Base-by-base conservation (phyloP, 2,329 filamentous ascomycete genomes). In the Trichoderma endophyticum region DNA sequence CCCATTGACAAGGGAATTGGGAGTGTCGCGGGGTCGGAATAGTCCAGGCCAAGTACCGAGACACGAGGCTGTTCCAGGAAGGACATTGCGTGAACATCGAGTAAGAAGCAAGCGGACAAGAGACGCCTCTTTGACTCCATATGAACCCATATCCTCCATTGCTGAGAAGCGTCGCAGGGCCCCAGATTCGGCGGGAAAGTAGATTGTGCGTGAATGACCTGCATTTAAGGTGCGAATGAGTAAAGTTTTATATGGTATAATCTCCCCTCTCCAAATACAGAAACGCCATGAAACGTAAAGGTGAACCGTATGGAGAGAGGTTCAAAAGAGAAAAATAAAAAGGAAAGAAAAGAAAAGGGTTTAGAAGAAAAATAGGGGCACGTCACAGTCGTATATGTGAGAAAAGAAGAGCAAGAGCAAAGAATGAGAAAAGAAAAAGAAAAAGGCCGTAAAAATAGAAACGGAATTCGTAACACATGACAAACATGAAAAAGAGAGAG, bases 81-180 rank as follows among this genome's bases (percentile, higher is more conserved):
- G 73, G 85, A 81, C 73, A 86, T 84, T 76, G 86, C 84, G 73
- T 89, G 88, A 7, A 85, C 82, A 76, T 90, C 88, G 71, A 88
- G 80, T 68, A 88, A 79, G 78, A 89, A 88, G 79, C 87, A 90
- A 15, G 84, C 85, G 39, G 85, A 82, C n/a, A 89, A 80, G 32
- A 90, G 82, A 56, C 88, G 85, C 70, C 86, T 85, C 70, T 81
- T 82, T 8, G 86, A 82, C 78, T 90, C 88, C 64, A 80, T 78
- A 60, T 85, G 79, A 54, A 89, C 77, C 88, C 88, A 90, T 72
- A 79, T 76, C 51, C 79, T 81, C 88, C 88, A 90, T 61, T 81
- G 81, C 72, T 79, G 79, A 36, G 81, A 76, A 32, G 75, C 78
- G 62, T 79, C 74, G 68, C 73, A 74, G 8, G 70, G 72, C 62